Evolutionary conservation across 805 yeast genomes (phyloP).

Genomic region (Lipomyces yamadae): DNA sequence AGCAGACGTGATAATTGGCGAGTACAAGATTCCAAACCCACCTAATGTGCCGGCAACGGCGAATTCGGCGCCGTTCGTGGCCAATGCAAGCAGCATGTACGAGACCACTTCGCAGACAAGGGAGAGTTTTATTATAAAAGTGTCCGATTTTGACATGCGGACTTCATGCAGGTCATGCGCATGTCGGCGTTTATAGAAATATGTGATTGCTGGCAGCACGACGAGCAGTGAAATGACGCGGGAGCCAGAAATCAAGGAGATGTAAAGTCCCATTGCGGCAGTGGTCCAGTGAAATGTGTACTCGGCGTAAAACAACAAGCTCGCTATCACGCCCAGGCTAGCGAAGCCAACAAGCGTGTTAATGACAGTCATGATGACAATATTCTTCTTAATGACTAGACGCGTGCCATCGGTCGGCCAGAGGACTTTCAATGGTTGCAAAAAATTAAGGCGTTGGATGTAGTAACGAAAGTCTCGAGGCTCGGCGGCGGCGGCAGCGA

Average conservation of each 20-base stretch:
- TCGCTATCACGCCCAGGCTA: conserved; percentile 21
- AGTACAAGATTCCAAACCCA: conserved; percentile 22
- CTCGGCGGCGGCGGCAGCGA: background rate
- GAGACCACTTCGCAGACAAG: conserved; percentile 4
- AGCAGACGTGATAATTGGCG: conserved; percentile 31
- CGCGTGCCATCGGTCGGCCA: conserved; percentile 30
- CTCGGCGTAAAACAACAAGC: conserved; percentile 41
- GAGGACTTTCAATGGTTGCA: conserved; percentile 40
- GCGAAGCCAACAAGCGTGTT: conserved; percentile 31
- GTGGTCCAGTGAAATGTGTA: conserved; percentile 43
- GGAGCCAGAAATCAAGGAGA: conserved; percentile 39
- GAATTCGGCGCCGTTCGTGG: background rate
- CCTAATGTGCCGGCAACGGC: conserved; percentile 20
- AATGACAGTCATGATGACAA: conserved; percentile 17
- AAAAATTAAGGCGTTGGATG: conserved; percentile 26
- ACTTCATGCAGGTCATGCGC: conserved; percentile 17
- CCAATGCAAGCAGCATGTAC: conserved; percentile 1
- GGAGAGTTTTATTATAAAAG: conserved; percentile 16
- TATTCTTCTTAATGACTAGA: conserved; percentile 20
- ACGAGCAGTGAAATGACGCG: conserved; percentile 40
- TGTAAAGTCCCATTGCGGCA: conserved; percentile 38
- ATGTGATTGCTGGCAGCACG: conserved; percentile 37
- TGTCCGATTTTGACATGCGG: conserved; percentile 27
- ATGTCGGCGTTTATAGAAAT: conserved; percentile 11
- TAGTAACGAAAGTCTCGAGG: conserved; percentile 2